Base-by-base conservation (phyloP, 2,329 filamentous ascomycete genomes). In the Penicillium sp. region DNA sequence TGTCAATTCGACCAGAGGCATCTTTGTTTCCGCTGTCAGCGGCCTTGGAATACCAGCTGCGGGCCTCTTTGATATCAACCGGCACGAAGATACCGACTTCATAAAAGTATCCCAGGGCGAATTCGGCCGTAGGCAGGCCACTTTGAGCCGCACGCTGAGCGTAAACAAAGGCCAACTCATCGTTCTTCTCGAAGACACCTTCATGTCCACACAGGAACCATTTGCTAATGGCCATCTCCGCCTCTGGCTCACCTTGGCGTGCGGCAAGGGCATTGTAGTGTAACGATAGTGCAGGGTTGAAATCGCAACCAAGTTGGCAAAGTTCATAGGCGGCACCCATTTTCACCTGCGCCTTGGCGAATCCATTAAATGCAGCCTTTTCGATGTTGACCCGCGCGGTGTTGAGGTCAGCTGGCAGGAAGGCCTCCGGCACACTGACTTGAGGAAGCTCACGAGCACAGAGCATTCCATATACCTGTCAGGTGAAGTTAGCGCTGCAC, bases 121-220 rank as follows among this genome's bases (percentile, higher is more conserved):
- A 99, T 72, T 97, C 92, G 45, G 92, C 94, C 0, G 92, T 97
- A 0, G 91, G 83, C 45, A 97, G 82, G 51, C 92, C 92, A 34
- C 87, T 84, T 47, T 85, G 81, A 8, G 94, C 93, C 10, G 94
- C 94, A 62, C 93, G 85, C 65, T 93, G 86, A 1, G 94, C 94
- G 69, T 96, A 97, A 48, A 86, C 88, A 75, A 90, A 99, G 6
- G 94, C 93, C 45, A 97, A 78, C 70, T 93, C 89, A 74, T 99
- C 94, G 67, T 97, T 97, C 81, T 97, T 97, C 56, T 90, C 85
- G 69, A 99, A 97, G 6, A 95, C 82, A 19, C 88, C 89, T 63
- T 97, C 93, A 61, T 94, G 92, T 2, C 94, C 94, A 67, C 96
- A 97, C 24, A 99, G 81, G 70, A 97, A 99, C 94, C 94, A 99